Conservation (phyloP, 495 filamentous ascomycete species). For the Podospora pseudopauciseta region DNA sequence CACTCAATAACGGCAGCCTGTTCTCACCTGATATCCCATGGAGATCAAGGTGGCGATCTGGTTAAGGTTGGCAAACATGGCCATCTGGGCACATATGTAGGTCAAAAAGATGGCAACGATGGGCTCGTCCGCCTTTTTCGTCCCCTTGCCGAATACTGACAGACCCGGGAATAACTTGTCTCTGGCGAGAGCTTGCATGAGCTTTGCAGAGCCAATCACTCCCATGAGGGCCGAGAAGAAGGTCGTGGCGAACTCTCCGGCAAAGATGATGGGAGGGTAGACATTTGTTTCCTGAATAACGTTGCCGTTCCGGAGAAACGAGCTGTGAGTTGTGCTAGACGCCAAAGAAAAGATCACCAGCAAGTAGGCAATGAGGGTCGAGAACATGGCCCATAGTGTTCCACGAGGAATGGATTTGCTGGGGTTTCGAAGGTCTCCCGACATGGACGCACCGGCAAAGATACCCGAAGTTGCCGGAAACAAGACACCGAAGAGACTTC, state of each 20-base stretch:
- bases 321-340: slow-evolving; percentile 67
- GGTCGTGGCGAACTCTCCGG: slow-evolving; percentile 76
- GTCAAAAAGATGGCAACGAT: slow-evolving; percentile 73
- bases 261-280: slow-evolving; percentile 67
- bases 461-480: slow-evolving; percentile 76
- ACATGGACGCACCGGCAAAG: slow-evolving; percentile 82
- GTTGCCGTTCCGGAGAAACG: slow-evolving; percentile 71
- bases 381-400: slow-evolving; percentile 68
- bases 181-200: slow-evolving; percentile 77
- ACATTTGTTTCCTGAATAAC: slow-evolving; percentile 75
- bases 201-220: slow-evolving; percentile 81
- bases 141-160: slow-evolving; percentile 71
- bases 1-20: not conserved
- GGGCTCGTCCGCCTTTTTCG: slow-evolving; percentile 70
- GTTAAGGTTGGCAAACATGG: slow-evolving; percentile 82
- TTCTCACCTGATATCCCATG: slow-evolving; percentile 78
- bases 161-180: slow-evolving; percentile 77
- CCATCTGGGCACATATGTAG: slow-evolving; percentile 70
- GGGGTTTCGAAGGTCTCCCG: slow-evolving; percentile 76
- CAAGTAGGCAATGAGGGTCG: slow-evolving; percentile 73
- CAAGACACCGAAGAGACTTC: slow-evolving; percentile 80
- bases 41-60: slow-evolving; percentile 84
- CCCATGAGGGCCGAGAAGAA: slow-evolving; percentile 88
- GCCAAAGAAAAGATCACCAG: slow-evolving; percentile 79
- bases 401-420: slow-evolving; percentile 82